Evolutionary conservation across 2,329 filamentous ascomycete genomes (phyloP).

Genomic region (Tolypocladium sp.): DNA sequence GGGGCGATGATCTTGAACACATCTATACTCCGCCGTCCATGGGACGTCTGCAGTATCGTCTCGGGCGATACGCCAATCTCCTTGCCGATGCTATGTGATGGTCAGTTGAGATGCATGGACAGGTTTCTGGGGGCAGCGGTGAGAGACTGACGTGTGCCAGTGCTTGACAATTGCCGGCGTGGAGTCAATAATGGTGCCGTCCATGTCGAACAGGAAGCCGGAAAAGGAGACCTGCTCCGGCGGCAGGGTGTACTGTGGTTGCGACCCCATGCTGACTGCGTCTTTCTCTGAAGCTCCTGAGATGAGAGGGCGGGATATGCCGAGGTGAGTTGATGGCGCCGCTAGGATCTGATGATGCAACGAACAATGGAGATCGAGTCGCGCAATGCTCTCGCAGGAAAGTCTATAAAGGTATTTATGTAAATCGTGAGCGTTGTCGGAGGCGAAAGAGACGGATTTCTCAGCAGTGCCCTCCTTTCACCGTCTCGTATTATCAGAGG

Average conservation of each 20-base stretch:
- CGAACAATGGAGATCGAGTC: no score
- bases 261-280: slow-evolving; percentile 20
- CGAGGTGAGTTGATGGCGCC: neutral
- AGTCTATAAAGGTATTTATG: neutral
- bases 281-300: neutral
- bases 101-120: slow-evolving; percentile 1
- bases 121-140: neutral
- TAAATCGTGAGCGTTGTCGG: neutral
- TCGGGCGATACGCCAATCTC: slow-evolving; percentile 81
- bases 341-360: neutral
- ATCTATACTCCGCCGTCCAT: slow-evolving; percentile 85
- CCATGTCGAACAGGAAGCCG: slow-evolving; percentile 64
- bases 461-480: neutral
- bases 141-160: slow-evolving; percentile 53
- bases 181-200: slow-evolving; percentile 77
- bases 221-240: slow-evolving; percentile 39
- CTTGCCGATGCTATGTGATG: slow-evolving; percentile 52
- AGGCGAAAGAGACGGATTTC: neutral
- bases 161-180: slow-evolving; percentile 69
- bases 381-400: neutral
- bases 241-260: slow-evolving; percentile 29
- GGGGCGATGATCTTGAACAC: slow-evolving; percentile 70
- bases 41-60: slow-evolving; percentile 80
- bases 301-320: neutral
- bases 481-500: neutral